Evolutionary conservation across 2,329 filamentous ascomycete species (phyloP), one percentile per base, ranked within the genome.

Genomic region (Sporothrix sp.): DNA sequence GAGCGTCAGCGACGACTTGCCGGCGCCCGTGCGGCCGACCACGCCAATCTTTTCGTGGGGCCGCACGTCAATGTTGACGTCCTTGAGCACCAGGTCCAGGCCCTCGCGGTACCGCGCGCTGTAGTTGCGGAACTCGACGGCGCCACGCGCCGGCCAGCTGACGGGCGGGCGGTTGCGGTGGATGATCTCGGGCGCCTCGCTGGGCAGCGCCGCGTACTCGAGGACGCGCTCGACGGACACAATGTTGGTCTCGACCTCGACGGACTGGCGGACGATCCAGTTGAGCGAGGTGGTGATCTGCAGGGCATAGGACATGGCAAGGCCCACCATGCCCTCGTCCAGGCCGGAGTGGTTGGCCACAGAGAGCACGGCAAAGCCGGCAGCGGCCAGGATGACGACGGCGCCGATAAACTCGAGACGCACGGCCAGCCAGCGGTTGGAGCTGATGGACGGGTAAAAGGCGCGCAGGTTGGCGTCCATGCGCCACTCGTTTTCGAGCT

Each of bases 221-320:
- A 98, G 81, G 43, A 98, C 90, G 62, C 93, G 85, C 75, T 98
- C 93, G 33, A 98, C 93, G 9, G 91, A 95, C 40, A 98, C 91
- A 62, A 98, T 98, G 68, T 98, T 98, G n/a, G 91, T 97, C 74
- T 98, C 94, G n/a, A 98, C 93, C 68, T 98, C 94, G 30, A 98
- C 93, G 0, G 90, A 96, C 69, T 98, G 93, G 53, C 94, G 82
- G 47, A 98, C 93, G 62, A 98, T 96, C 93, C 93, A 98, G 72
- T 97, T 98, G 61, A 98, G 78, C 32, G 90, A 95, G 58, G 91
- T 87, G 1, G 93, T 98, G 63, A 98, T 97, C 70, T 96, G 88
- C 56, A 98, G 77, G 35, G 90, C 93, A 68, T 97, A 96, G 42
- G 91, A 95, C 89, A 98, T 95, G 57, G 87, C 82, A 61, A 98